Base-by-base conservation (phyloP, 1,284 basidiomycete species). In the Trichosporon faecale region DNA sequence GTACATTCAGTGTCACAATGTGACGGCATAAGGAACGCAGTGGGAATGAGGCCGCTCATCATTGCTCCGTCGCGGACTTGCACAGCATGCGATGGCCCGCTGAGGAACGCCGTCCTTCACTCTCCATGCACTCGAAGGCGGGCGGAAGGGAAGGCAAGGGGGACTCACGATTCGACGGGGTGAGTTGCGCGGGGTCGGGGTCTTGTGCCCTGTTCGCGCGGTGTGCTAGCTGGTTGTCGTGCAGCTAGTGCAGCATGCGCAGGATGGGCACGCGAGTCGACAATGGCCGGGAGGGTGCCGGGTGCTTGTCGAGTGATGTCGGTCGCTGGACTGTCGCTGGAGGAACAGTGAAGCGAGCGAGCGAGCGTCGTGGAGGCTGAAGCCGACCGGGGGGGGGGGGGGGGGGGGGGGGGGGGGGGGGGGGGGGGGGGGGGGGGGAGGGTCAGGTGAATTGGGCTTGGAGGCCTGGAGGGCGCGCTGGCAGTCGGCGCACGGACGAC, bases 21-120 rank as follows among this genome's bases (percentile, higher is more conserved):
- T 55, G 49, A 55, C 49, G 49, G 25, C 49, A 55, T 55, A 55
- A 27, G 25, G 49, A 27, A 55, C 49, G 49, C 49, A 55, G 49
- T 55, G 49, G 21, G 49, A 55, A 55, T n/a, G 40, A 16, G 40
- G 40, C 40, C 18, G 40, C 12, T 6, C 35, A 37, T 12, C 11
- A 12, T 3, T 12, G 11, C 35, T 9, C 11, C 35, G 35, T 37
- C 11, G 31, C 40, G 16, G 3, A 4, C 33, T 9, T 44, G 40
- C 40, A 18, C 40, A 44, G 40, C 40, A n/a, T 18, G 40, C 18
- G 40, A 8, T n/a, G 40, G 11, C 6, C 31, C 35, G 11, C 35
- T 37, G 35, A 9, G 33, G 33, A 9, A 9, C 33, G 33, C 4
- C 33, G 33, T 9, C 33, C 5, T 9, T 33, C 33, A 33, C 33